Base-by-base conservation (phyloP, 257 asterid genomes). In the Oldenlandia corymbosa region DNA sequence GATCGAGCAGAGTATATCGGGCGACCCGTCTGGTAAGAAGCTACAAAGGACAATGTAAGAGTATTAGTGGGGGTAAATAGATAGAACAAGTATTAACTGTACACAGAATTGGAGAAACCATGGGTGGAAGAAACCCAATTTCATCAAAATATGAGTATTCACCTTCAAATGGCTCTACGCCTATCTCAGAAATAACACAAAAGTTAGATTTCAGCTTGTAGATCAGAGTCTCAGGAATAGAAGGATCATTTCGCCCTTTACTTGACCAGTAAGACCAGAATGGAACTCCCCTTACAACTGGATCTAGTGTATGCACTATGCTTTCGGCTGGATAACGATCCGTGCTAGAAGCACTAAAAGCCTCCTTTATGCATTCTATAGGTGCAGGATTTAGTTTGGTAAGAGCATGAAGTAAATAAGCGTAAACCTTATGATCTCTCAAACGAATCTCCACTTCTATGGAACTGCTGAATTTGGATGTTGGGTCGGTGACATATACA, bases 261-360 rank as follows among this genome's bases (percentile, higher is more conserved):
- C 96, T 87, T 23, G 99, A 92, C 97, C 96, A 87, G 77, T 89
- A n/a, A n/a, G n/a, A n/a, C n/a, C n/a, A n/a, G n/a, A n/a, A 89
- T 4, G 88, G 84, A 60, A 86, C 81, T 71, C 81, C 58, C 58
- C 73, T 34, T 6, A 31, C 61, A 68, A 63, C 62, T 48, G 93
- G 91, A 54, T 56, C 76, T 62, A 89, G 80, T 60, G 97, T 92
- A 68, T 84, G 74, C 43, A 65, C 66, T 12, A 89, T 50, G 66
- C 95, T 81, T 78, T 92, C 96, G 14, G 57, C 75, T 0, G 94
- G 96, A 76, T 78, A 80, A 69, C 73, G 68, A 68, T 92, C 97
- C 0, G 88, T 87, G 80, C 96, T 92, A 14, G 97, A 77, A 17
- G 94, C 97, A 54, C 95, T 69, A 48, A 90, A 13, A 72, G 90